Conservation (phyloP, 108 stramenopile species). For the Cyclostephanos tholiformis region DNA sequence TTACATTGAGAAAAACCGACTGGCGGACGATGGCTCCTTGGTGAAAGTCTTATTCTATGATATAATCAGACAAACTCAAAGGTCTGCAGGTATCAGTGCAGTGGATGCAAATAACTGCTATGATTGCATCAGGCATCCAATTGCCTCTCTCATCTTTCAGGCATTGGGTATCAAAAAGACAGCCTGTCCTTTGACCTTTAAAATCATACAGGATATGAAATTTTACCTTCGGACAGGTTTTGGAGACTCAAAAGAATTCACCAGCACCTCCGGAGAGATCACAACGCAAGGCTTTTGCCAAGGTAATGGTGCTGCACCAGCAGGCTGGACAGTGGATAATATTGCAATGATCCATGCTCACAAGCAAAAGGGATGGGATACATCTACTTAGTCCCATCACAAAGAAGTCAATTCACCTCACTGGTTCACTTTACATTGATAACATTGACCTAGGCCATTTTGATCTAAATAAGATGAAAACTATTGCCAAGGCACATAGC, state of each 20-base stretch:
- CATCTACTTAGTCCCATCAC: background rate
- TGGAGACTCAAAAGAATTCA: background rate
- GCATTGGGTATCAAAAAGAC: no score
- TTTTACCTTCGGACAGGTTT: no score
- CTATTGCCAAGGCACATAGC: background rate
- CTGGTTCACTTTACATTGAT: background rate
- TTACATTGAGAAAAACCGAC: background rate
- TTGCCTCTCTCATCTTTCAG: no score
- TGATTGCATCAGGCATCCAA: conserved; percentile 10
- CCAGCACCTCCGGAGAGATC: background rate
- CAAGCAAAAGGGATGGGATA: background rate
- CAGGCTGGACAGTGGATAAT: no score
- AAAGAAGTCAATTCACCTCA: background rate
- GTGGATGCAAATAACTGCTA: conserved; percentile 21
- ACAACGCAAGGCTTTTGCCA: background rate
- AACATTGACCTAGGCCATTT: no score
- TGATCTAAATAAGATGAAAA: background rate
- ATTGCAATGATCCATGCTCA: conserved; percentile 16
- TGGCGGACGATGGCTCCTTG: background rate
- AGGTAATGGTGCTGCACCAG: no score
- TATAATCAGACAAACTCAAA: background rate
- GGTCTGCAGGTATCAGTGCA: background rate
- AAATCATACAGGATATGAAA: no score
- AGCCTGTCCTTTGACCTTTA: no score
- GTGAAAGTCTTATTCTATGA: background rate